Conservation (phyloP, 2,329 filamentous ascomycete species). For the Talaromyces sp. region DNA sequence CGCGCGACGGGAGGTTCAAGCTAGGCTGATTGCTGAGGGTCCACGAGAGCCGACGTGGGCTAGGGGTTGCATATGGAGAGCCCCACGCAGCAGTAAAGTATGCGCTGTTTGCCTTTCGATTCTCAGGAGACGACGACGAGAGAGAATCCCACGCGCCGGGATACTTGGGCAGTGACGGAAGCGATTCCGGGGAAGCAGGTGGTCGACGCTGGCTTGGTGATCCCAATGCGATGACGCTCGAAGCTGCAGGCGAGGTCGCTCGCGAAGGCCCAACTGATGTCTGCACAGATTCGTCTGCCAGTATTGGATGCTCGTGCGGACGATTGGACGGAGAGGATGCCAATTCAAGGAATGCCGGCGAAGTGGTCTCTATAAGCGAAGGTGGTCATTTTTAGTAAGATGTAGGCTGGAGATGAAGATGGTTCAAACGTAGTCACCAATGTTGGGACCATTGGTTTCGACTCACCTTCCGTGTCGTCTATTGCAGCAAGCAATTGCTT, state of each 20-base stretch:
- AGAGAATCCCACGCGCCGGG: conserved; percentile 34
- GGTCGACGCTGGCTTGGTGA: conserved; percentile 29
- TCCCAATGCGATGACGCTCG: conserved; percentile 34
- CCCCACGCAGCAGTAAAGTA: conserved; percentile 83
- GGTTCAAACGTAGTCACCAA: background rate
- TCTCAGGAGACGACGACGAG: conserved; percentile 37
- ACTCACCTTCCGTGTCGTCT: conserved; percentile 46
- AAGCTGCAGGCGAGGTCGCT: conserved; percentile 36
- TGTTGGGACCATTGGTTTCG: background rate
- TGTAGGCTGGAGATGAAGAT: background rate
- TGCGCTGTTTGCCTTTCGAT: conserved; percentile 45
- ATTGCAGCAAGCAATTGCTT: conserved; percentile 48
- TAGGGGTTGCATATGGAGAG: conserved; percentile 75
- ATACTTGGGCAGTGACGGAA: conserved; percentile 33
- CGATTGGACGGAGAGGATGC: conserved; percentile 36
- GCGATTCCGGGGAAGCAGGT: conserved; percentile 28
- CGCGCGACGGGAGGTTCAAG: conserved; percentile 30
- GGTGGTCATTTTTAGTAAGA: conserved; percentile 15
- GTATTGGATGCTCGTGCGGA: conserved; percentile 25
- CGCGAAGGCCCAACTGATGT: conserved; percentile 30
- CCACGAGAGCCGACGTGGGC: conserved; percentile 40
- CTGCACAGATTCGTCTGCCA: conserved; percentile 31
- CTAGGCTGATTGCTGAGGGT: conserved; percentile 48
- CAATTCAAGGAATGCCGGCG: conserved; percentile 30
- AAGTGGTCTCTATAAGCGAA: conserved; percentile 34